Percentiles rank a stretch among this genome's conserved stretches.
Evolutionary conservation across 768 basidiomycete species (phyloP).

Genomic region (Naganishia randhawae): DNA sequence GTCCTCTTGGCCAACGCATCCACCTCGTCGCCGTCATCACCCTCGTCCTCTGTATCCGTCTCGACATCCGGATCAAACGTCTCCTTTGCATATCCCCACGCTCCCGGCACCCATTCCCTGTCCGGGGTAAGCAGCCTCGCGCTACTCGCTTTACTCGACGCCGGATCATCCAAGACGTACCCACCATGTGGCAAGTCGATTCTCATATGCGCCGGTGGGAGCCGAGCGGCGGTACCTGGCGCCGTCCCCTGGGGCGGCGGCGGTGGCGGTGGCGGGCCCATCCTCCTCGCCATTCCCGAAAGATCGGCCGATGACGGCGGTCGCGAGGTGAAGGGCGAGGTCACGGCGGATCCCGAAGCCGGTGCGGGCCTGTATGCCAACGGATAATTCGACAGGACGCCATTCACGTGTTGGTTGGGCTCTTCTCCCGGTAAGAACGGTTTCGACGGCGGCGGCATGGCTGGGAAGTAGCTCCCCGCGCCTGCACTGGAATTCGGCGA

Average conservation of each 20-base stretch:
- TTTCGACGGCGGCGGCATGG: constrained; percentile 25
- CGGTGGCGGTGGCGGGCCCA: too few species aligned
- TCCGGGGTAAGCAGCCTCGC: constrained; percentile 26
- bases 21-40: background rate
- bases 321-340: constrained; percentile 14
- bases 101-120: constrained; percentile 28
- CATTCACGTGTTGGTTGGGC: constrained; percentile 25
- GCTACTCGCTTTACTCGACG: constrained; percentile 21
- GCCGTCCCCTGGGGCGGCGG: background rate
- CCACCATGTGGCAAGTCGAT: constrained; percentile 13
- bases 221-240: background rate
- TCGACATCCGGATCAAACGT: constrained; percentile 28
- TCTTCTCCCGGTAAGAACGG: constrained; percentile 27
- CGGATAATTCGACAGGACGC: constrained; percentile 27
- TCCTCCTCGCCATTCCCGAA: background rate
- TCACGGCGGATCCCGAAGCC: background rate
- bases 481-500: constrained; percentile 13
- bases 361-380: constrained; percentile 20
- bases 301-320: constrained; percentile 15
- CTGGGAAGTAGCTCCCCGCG: constrained; percentile 24
- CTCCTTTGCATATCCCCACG: constrained; percentile 27
- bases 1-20: background rate
- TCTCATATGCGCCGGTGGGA: constrained; percentile 4
- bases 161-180: constrained; percentile 5
- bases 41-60: constrained; percentile 25